Evolutionary conservation across 208 protist genomes (phyloP).

Genomic region (Acanthamoeba triangularis): DNA sequence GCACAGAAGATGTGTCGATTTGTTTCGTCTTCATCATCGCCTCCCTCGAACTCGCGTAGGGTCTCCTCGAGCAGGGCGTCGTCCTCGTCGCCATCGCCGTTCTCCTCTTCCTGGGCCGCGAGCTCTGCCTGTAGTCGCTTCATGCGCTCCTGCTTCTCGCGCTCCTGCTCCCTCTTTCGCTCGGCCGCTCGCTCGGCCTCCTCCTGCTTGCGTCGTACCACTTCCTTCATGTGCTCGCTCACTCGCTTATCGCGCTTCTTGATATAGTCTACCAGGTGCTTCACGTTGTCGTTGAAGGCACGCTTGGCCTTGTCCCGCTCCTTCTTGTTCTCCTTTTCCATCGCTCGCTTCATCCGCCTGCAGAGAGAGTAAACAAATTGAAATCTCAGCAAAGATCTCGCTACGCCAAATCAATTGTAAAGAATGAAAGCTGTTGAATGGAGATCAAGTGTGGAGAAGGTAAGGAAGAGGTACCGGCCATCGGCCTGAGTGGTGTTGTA

Average conservation of each 20-base stretch:
- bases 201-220: conserved; percentile 43
- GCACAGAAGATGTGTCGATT: conserved; percentile 50
- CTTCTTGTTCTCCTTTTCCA: conserved; percentile 91
- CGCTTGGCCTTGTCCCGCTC: conserved; percentile 71
- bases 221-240: conserved; percentile 73
- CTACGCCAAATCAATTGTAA: background rate
- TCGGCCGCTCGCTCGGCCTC: conserved; percentile 34
- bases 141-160: conserved; percentile 77
- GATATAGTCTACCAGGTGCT: conserved; percentile 83
- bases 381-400: background rate
- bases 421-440: background rate
- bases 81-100: background rate
- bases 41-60: background rate
- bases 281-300: conserved; percentile 83
- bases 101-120: background rate
- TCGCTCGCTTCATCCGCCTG: conserved; percentile 84
- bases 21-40: conserved; percentile 25
- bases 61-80: conserved; percentile 1
- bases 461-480: background rate
- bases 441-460: background rate
- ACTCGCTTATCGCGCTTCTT: conserved; percentile 84
- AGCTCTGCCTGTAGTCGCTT: conserved; percentile 28
- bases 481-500: conserved; percentile 76
- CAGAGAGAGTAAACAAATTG: background rate
- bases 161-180: conserved; percentile 43